Evolutionary conservation across 148 eudicot genomes (phyloP), one percentile per base, ranked within the genome.

Genomic region (Beta vulgaris): DNA sequence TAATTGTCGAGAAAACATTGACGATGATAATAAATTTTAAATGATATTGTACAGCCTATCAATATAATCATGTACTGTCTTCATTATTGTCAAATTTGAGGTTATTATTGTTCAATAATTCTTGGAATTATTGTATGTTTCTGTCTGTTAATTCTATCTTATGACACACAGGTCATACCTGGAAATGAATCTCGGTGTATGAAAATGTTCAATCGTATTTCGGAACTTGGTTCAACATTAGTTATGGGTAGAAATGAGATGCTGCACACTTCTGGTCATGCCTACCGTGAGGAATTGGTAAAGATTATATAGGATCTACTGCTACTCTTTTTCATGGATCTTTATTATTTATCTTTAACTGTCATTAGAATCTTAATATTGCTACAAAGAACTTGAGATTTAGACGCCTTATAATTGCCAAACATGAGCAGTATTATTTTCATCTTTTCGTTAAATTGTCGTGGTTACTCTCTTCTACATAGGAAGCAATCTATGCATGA

Each of bases 221-320:
- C 98, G 40, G 98, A 95, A 73, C 88, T 95, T 74, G 98, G 98
- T 81, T 87, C 98, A 74, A 86, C 88, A 39, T 83, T 95, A 82
- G 85, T 95, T 67, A 90, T 92, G 98, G 98, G 97, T 34, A 90
- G 73, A 77, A 86, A 89, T 82, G 97, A 87, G 83, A 75, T 84
- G 86, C 85, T 95, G 77, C 98, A 95, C 81, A 90, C 98, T 73
- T 95, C 98, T 63, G 98, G 98, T 74, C 98, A 95, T 73, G 98
- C 82, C 35, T 62, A 95, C 77, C 96, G 97, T 42, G 97, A 85
- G 23, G 98, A 95, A 79, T 78, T 95, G 93, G 98, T 95, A 86
- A n/a, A 81, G 2, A 31, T 74, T 40, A 19, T 40, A 53, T 51
- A 18, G 46, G 29, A 40, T 76, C 10, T 36, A 68, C 68, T 37